Conservation (phyloP, 1,139 yeast species). For the Zygoascus meyerae region DNA sequence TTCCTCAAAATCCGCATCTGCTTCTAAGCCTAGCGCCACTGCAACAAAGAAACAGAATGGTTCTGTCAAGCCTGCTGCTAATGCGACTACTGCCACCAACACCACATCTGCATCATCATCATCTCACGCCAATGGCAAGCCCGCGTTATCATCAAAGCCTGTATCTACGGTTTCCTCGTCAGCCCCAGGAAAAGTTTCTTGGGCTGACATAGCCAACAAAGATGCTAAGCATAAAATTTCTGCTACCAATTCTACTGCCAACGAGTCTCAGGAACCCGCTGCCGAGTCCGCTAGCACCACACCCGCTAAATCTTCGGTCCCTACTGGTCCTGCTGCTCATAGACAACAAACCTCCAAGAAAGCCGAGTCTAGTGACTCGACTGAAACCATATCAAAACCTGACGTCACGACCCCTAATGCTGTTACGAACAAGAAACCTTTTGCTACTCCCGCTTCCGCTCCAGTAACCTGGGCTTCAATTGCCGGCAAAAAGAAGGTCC, state of each 20-base stretch:
- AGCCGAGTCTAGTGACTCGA: slow-evolving; percentile 8
- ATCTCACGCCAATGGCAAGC: slow-evolving; percentile 1
- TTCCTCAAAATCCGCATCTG: slow-evolving; percentile 11
- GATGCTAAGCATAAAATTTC: slow-evolving; percentile 15
- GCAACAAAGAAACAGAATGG: slow-evolving; percentile 1
- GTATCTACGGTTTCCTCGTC: background rate
- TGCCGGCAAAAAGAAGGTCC: slow-evolving; percentile 30
- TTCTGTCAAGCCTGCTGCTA: slow-evolving; percentile 15
- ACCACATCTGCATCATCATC: slow-evolving; percentile 10
- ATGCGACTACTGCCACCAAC: slow-evolving; percentile 24
- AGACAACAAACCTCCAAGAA: slow-evolving; percentile 7
- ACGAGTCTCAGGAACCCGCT: slow-evolving; percentile 1
- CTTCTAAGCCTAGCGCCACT: slow-evolving; percentile 12
- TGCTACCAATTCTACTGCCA: slow-evolving; percentile 14
- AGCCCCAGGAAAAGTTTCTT: slow-evolving; percentile 12
- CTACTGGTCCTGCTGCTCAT: slow-evolving; percentile 3
- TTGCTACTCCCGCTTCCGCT: slow-evolving; percentile 11
- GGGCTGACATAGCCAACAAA: slow-evolving; percentile 27
- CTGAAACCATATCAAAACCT: slow-evolving; percentile 8
- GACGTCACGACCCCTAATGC: slow-evolving; percentile 4
- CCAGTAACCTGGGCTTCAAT: slow-evolving; percentile 39
- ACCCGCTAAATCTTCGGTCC: slow-evolving; percentile 10
- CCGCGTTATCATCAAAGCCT: background rate
- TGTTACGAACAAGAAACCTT: slow-evolving; percentile 3
- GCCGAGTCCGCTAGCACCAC: slow-evolving; percentile 12